These are phyloP conservation scores for Serendipita vermifera DNA, from an alignment of 768 basidiomycete species.

Conservation along the genomic window DNA sequence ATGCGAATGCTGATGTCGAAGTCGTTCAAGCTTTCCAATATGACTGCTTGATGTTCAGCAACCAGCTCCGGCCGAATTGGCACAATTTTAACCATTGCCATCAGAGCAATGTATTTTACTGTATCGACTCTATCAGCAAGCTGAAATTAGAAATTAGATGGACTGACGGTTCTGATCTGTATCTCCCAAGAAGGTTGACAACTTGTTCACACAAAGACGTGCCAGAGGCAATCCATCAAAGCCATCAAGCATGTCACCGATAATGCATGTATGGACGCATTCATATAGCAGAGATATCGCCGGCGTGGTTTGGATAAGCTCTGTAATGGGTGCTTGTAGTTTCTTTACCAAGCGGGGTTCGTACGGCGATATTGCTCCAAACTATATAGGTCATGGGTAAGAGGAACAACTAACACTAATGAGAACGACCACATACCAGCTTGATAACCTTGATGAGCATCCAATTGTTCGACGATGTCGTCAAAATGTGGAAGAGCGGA, in stretches of 20 bases:
- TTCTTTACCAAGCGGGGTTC: slow-evolving; percentile 93
- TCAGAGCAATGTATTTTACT: slow-evolving; percentile 96
- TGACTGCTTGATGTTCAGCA: slow-evolving; percentile 82
- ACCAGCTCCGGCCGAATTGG: slow-evolving; percentile 83
- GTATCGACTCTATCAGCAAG: no score
- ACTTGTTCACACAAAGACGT: slow-evolving; percentile 78
- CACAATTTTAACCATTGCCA: slow-evolving; percentile 92
- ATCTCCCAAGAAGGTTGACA: slow-evolving; percentile 84
- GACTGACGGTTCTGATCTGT: slow-evolving; percentile 85
- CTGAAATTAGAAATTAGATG: neutral
- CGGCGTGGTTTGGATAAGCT: slow-evolving; percentile 87
- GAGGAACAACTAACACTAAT: neutral
- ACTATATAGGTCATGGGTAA: slow-evolving; percentile 35
- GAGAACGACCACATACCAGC: slow-evolving; percentile 40
- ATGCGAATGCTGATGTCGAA: slow-evolving; percentile 92
- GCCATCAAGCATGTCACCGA: slow-evolving; percentile 87
- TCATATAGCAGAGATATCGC: slow-evolving; percentile 95
- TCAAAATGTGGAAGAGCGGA: slow-evolving; percentile 82
- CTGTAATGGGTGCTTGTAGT: slow-evolving; percentile 83
- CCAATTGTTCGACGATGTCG: slow-evolving; percentile 95
- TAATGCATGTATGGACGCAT: slow-evolving; percentile 96
- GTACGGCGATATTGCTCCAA: slow-evolving; percentile 80
- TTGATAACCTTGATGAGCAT: slow-evolving; percentile 99
- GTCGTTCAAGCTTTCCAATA: slow-evolving; percentile 80
- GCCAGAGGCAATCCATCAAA: slow-evolving; percentile 67